Evolutionary conservation across 306 rosid genomes (phyloP).

Genomic region (Gillenia trifoliata): DNA sequence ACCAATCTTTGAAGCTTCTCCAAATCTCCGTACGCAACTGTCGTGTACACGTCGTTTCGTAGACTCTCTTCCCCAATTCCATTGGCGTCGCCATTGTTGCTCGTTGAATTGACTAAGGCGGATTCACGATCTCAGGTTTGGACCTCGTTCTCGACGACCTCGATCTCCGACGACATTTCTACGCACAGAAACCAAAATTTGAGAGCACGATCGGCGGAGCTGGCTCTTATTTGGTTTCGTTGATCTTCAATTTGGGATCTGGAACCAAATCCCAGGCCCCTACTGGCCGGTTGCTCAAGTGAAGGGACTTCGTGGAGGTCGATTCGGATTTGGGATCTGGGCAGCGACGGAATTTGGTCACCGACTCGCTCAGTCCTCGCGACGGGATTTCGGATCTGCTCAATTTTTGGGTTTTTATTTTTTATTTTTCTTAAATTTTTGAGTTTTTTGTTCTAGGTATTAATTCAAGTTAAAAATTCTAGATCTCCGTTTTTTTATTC

Average conservation of each 20-base stretch:
- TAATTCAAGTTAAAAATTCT: too few relatives aligned
- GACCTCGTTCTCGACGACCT: conserved; percentile 83
- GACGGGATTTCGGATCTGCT: too few relatives aligned
- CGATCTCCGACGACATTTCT: conserved; percentile 93
- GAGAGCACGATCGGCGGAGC: neutral
- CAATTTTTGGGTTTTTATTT: too few relatives aligned
- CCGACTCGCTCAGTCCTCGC: too few relatives aligned
- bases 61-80: conserved; percentile 50
- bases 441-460: too few relatives aligned
- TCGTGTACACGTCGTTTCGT: conserved; percentile 85
- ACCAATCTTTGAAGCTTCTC: conserved; percentile 97
- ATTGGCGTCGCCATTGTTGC: neutral
- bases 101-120: conserved; percentile 2
- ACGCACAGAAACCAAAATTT: neutral
- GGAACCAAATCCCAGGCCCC: too few relatives aligned
- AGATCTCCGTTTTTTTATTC: too few relatives aligned
- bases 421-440: too few relatives aligned
- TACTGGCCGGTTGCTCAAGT: too few relatives aligned
- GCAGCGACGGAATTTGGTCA: too few relatives aligned
- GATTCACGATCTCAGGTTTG: conserved; percentile 44
- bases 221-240: conserved; percentile 1
- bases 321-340: too few relatives aligned
- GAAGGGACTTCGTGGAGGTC: too few relatives aligned
- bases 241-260: conserved; percentile 4
- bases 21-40: conserved; percentile 97